phyloP scores from a whole-genome alignment of 129 eudicot species.

The Flaveria robusta region DNA sequence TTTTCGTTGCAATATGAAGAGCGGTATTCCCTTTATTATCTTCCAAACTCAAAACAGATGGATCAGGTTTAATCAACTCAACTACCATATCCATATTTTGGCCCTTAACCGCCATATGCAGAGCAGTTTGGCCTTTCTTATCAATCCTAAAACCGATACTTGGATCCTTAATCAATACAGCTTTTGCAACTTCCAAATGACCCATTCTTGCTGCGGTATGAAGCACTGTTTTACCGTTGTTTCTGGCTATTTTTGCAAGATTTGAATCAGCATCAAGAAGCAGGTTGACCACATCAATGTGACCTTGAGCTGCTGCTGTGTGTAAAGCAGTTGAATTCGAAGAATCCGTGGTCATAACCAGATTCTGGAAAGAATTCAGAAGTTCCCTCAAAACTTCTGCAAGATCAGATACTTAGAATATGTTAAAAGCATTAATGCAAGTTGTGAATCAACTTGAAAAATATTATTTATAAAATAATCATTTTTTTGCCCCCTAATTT shows the following conservation, averaged over 20 bases:
- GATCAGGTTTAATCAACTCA: slow-evolving; percentile 90
- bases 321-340: slow-evolving; percentile 91
- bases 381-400: slow-evolving; percentile 82
- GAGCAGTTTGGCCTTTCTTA: slow-evolving; percentile 92
- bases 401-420: slow-evolving; percentile 10
- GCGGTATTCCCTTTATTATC: slow-evolving; percentile 92
- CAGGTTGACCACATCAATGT: slow-evolving; percentile 75
- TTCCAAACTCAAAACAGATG: slow-evolving; percentile 64
- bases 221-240: slow-evolving; percentile 89
- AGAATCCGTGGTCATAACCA: slow-evolving; percentile 89
- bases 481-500: background rate
- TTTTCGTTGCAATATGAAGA: slow-evolving; percentile 83
- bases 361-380: slow-evolving; percentile 66
- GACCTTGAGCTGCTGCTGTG: slow-evolving; percentile 97
- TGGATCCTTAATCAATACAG: slow-evolving; percentile 76
- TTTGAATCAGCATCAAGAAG: slow-evolving; percentile 87
- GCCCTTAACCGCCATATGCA: slow-evolving; percentile 98
- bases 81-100: slow-evolving; percentile 74
- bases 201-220: slow-evolving; percentile 99
- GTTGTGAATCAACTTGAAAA: background rate
- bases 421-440: background rate
- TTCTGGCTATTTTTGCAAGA: slow-evolving; percentile 91
- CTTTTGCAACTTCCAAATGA: slow-evolving; percentile 82
- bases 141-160: slow-evolving; percentile 77
- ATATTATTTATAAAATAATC: background rate